These are phyloP conservation scores for Ceratobasidium theobromae DNA, from an alignment of 1,284 basidiomycete species.

Conservation along the genomic window DNA sequence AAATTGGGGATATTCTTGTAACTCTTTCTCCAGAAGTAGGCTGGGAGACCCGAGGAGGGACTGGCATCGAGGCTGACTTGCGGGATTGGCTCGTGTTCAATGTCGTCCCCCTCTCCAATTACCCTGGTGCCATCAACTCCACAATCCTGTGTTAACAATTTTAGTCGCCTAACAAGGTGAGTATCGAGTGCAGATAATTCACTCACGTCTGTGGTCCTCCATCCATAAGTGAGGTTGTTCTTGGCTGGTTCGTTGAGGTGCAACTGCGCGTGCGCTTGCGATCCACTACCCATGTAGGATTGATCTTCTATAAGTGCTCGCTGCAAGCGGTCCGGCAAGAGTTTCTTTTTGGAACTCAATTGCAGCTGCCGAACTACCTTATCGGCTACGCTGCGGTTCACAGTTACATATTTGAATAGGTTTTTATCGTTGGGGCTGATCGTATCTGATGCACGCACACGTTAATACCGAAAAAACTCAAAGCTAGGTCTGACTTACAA, in stretches of 20 bases:
- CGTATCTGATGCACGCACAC: neutral
- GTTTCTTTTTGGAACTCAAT: neutral
- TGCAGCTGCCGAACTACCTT: neutral
- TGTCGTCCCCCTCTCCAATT: neutral
- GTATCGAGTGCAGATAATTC: neutral
- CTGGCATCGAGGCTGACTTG: neutral
- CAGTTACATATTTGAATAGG: neutral
- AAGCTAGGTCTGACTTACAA: neutral
- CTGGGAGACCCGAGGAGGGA: neutral
- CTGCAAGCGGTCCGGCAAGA: no score
- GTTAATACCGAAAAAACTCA: neutral
- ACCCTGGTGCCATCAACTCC: neutral
- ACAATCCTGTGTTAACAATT: neutral
- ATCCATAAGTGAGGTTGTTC: neutral
- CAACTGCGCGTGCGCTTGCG: neutral
- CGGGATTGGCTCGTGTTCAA: neutral
- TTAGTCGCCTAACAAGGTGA: neutral
- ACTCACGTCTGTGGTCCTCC: neutral
- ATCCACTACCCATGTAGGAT: neutral
- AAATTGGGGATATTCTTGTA: neutral
- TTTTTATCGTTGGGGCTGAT: neutral
- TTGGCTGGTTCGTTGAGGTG: neutral
- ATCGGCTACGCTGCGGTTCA: neutral
- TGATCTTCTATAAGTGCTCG: neutral
- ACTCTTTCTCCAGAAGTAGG: slow-evolving; percentile 11